Percentiles rank a stretch among this genome's conserved stretches.
These are phyloP conservation scores for Pulveroboletus sp. DNA, from an alignment of 1,284 basidiomycete genomes.

Conservation along the genomic window DNA sequence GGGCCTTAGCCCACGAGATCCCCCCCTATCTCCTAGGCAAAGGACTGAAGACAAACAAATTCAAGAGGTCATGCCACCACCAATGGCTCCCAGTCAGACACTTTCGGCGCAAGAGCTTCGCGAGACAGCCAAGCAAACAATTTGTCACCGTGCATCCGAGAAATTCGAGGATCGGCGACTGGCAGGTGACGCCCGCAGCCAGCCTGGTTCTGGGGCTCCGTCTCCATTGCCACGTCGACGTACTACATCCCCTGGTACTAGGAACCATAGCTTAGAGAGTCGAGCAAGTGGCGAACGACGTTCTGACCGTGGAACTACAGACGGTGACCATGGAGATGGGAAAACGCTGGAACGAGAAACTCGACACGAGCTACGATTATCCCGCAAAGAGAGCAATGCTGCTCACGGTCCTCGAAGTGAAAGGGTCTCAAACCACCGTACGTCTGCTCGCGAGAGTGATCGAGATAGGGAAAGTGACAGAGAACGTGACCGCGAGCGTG, in stretches of 20 bases:
- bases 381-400: conserved; percentile 45
- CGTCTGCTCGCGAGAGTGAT: conserved; percentile 34
- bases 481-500: conserved; percentile 47
- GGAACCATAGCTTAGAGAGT: conserved; percentile 72
- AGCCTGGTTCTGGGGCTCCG: conserved; percentile 49
- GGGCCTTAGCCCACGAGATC: conserved; percentile 39
- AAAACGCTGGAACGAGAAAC: conserved; percentile 48
- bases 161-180: conserved; percentile 45
- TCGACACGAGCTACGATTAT: conserved; percentile 46
- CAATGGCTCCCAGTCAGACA: conserved; percentile 76
- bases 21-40: conserved; percentile 44
- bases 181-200: conserved; percentile 42
- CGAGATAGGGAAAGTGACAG: conserved; percentile 51
- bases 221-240: conserved; percentile 58
- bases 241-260: conserved; percentile 64
- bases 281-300: conserved; percentile 67
- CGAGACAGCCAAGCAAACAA: conserved; percentile 70
- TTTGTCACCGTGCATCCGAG: conserved; percentile 39
- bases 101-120: conserved; percentile 77
- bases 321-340: conserved; percentile 51
- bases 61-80: conserved; percentile 66
- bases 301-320: conserved; percentile 49
- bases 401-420: conserved; percentile 49
- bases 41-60: conserved; percentile 31
- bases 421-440: conserved; percentile 43